Conservation (phyloP, 1,284 basidiomycete genomes). For the Anthracocystis setariae region DNA sequence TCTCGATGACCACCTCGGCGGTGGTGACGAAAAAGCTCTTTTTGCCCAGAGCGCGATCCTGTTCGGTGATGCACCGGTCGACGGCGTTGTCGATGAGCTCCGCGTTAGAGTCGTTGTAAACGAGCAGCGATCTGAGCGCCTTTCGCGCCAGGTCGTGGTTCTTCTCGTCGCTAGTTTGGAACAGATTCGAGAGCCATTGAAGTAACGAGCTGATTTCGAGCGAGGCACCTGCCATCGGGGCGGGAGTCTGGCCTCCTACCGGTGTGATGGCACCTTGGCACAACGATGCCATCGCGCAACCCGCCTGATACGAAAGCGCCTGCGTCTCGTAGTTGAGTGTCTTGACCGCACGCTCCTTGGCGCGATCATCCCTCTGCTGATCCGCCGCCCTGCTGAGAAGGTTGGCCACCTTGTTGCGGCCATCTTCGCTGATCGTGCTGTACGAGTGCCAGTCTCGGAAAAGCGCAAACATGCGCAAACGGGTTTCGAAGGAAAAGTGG, state of each 20-base stretch:
- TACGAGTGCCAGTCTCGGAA: constrained; percentile 95
- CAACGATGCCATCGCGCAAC: constrained; percentile 79
- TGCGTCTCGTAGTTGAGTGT: constrained; percentile 73
- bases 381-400: constrained; percentile 79
- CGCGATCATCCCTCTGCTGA: constrained; percentile 69
- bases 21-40: constrained; percentile 81
- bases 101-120: constrained; percentile 74
- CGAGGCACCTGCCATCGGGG: constrained; percentile 77
- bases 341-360: constrained; percentile 56
- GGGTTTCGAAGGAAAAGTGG: constrained; percentile 80
- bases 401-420: constrained; percentile 77
- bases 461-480: constrained; percentile 82
- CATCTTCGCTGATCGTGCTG: constrained; percentile 78
- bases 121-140: constrained; percentile 79
- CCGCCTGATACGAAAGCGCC: constrained; percentile 77
- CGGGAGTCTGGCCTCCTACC: constrained; percentile 79
- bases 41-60: constrained; percentile 69
- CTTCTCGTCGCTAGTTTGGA: constrained; percentile 65
- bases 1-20: constrained; percentile 77
- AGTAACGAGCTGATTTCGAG: constrained; percentile 69
- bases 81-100: constrained; percentile 79
- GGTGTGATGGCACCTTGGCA: constrained; percentile 51
- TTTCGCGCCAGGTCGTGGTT: constrained; percentile 72
- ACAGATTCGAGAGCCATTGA: constrained; percentile 70
- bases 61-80: constrained; percentile 77